A percentile compares a stretch with the other conserved stretches of the same genome.
These are phyloP conservation scores for Sarcodon aspratus DNA, from an alignment of 768 basidiomycete species.

Conservation along the genomic window DNA sequence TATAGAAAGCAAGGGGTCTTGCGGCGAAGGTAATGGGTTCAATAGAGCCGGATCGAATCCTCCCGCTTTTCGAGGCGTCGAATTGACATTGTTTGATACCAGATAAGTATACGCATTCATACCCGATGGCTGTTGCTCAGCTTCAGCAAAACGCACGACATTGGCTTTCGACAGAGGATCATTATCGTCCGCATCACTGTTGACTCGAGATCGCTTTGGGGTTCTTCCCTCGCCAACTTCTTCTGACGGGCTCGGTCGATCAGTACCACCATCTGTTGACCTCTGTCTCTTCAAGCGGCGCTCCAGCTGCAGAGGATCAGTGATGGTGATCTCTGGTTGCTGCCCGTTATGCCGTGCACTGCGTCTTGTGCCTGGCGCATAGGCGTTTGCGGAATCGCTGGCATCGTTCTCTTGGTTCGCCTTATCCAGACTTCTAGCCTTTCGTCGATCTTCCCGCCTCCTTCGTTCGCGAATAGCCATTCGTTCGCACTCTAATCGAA, in stretches of 20 bases:
- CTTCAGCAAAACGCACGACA: background rate
- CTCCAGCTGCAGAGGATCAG: slow-evolving; percentile 67
- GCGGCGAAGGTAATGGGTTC: slow-evolving; percentile 33
- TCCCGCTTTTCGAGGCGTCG: slow-evolving; percentile 17
- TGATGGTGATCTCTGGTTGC: slow-evolving; percentile 58
- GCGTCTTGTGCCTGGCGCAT: slow-evolving; percentile 46
- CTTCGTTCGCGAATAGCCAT: slow-evolving; percentile 73
- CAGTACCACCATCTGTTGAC: slow-evolving; percentile 37
- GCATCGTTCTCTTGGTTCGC: slow-evolving; percentile 19
- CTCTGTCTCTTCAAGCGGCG: slow-evolving; percentile 65
- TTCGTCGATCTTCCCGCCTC: slow-evolving; percentile 39
- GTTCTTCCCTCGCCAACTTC: slow-evolving; percentile 37
- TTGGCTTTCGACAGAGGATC: slow-evolving; percentile 6
- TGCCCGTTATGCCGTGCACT: slow-evolving; percentile 68
- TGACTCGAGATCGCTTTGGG: slow-evolving; percentile 46
- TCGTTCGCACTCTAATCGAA: slow-evolving; percentile 74
- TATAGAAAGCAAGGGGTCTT: slow-evolving; percentile 12
- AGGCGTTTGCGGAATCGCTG: slow-evolving; percentile 5
- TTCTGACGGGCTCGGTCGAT: slow-evolving; percentile 37
- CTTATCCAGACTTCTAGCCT: slow-evolving; percentile 21
- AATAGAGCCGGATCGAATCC: slow-evolving; percentile 44
- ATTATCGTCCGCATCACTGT: slow-evolving; percentile 12
- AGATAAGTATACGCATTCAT: slow-evolving; percentile 15
- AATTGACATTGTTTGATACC: slow-evolving; percentile 12
- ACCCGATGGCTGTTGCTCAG: background rate